Base-by-base conservation (phyloP, 2,329 filamentous ascomycete genomes). In the Fusarium sambucinum region DNA sequence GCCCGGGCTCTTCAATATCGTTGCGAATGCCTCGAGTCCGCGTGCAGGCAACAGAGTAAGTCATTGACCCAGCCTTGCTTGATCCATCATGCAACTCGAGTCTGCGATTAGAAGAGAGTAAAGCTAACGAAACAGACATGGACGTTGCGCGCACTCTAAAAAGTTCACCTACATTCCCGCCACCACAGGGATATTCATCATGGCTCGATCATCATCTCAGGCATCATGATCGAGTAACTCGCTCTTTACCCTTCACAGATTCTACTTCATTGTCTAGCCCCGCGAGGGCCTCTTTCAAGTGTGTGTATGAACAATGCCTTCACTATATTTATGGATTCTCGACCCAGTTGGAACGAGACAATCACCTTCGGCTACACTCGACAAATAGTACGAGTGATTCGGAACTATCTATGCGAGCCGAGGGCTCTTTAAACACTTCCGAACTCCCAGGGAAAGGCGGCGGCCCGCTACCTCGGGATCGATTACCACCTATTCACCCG, bases 271-370 rank as follows among this genome's bases (percentile, higher is more conserved):
- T 54, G 38, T 42, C 32, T 27, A 41, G 55, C 42, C 21, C 53
- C n/a, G 29, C 52, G 19, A 65, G 47, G 56, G 60, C 60, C 30
- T 71, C 84, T 13, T 84, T 84, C 75, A 88, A 86, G 74, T 89
- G 86, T 75, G 83, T 80, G 76, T 79, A 87, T 64, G 83, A 87
- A 53, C 79, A 79, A 57, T 89, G 86, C 70, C 76, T 86, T 60
- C 83, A 86, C 74, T 88, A 87, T 74, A 83, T 88, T 37, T 89
- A 88, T 67, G 86, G 86, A 30, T 87, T 88, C 71, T 72, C 79
- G 35, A 83, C 80, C 58, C 78, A 78, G 37, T 78, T 84, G 53
- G 85, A 87, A 63, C 81, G 85, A 53, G 84, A 87, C 56, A 79
- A 79, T 35, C 86, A 89, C 73, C 73, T 79, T 40, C 81, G 78